Evolutionary conservation across 257 asterid species (phyloP).

Genomic region (Solanum clarkiae): DNA sequence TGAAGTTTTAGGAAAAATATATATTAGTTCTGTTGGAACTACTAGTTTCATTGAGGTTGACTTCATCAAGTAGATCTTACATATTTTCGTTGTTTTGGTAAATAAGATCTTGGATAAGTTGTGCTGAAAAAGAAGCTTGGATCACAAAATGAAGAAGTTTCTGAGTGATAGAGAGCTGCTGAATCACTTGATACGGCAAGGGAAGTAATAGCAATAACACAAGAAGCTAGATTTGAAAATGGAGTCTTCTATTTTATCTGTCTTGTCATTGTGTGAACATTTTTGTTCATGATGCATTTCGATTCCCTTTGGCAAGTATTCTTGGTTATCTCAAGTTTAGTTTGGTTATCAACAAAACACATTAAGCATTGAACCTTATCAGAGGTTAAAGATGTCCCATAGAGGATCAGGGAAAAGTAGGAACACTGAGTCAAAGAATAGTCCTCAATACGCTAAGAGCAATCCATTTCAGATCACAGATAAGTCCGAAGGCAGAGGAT

Average conservation of each 20-base stretch:
- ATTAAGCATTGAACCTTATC: neutral
- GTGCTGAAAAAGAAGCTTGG: neutral
- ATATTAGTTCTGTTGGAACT: neutral
- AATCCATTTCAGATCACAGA: neutral
- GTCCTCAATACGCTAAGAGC: constrained; percentile 1
- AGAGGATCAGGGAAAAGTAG: constrained; percentile 21
- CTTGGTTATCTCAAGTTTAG: neutral
- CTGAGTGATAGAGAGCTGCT: neutral
- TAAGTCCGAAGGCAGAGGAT: neutral
- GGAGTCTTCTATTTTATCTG: neutral
- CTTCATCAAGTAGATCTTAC: neutral
- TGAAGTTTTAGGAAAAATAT: neutral
- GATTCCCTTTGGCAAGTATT: neutral
- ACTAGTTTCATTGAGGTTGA: neutral
- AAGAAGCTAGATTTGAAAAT: neutral
- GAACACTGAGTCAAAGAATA: constrained; percentile 3
- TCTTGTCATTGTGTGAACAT: neutral
- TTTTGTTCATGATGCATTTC: neutral
- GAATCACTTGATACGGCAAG: neutral
- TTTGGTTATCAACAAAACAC: neutral
- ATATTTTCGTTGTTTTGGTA: neutral
- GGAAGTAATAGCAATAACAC: neutral
- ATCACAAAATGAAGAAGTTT: neutral
- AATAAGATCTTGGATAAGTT: neutral
- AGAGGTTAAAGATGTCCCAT: constrained; percentile 40